Percentiles rank a stretch among this genome's conserved stretches.
These are phyloP conservation scores for Passiflora organensis DNA, from an alignment of 345 rosid species.

Conservation along the genomic window DNA sequence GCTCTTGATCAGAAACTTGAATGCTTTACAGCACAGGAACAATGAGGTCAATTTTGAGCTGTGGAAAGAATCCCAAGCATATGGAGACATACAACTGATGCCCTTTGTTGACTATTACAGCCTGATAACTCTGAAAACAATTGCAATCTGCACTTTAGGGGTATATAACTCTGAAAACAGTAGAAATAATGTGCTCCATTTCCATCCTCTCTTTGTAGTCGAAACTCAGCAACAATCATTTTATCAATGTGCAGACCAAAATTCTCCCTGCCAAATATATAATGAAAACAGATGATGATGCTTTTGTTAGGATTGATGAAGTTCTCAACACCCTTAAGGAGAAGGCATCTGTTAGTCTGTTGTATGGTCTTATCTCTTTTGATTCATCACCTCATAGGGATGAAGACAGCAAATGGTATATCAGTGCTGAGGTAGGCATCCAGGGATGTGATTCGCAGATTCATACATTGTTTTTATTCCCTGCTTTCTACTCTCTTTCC, in stretches of 20 bases:
- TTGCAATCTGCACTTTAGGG: constrained; percentile 83
- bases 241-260: constrained; percentile 52
- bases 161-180: constrained; percentile 35
- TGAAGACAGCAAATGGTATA: constrained; percentile 79
- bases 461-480: constrained; percentile 10
- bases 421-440: constrained; percentile 54
- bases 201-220: background rate
- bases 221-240: constrained; percentile 1
- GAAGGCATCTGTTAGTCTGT: constrained; percentile 54
- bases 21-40: constrained; percentile 55
- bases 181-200: background rate
- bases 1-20: background rate
- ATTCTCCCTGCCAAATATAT: constrained; percentile 72
- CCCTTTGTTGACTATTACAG: constrained; percentile 89
- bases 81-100: constrained; percentile 83
- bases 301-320: constrained; percentile 82
- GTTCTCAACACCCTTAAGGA: constrained; percentile 51
- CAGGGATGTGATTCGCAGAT: background rate
- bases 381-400: constrained; percentile 78
- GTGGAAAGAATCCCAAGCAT: constrained; percentile 86
- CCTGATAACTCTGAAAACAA: constrained; percentile 72
- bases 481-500: background rate
- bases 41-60: constrained; percentile 64
- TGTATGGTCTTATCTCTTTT: constrained; percentile 64
- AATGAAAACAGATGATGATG: constrained; percentile 97